Evolutionary conservation across 2,329 filamentous ascomycete species (phyloP).

Genomic region (Alternaria arbusti): DNA sequence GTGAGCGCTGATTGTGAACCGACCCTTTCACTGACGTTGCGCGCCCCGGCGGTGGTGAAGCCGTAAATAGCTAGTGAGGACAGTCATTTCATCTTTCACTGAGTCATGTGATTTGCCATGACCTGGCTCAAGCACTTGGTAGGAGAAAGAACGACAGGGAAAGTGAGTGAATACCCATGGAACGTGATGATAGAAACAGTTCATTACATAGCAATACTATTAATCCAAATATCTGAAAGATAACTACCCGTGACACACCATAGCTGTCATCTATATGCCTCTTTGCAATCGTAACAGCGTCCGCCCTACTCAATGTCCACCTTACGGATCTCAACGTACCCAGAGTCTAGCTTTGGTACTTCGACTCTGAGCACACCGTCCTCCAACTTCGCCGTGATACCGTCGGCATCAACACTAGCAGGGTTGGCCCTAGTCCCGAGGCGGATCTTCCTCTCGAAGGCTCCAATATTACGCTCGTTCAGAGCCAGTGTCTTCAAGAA

Average conservation of each 20-base stretch:
- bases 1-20: neutral
- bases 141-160: neutral
- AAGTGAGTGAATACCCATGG: neutral
- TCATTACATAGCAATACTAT: neutral
- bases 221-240: neutral
- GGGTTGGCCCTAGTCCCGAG: constrained; percentile 63
- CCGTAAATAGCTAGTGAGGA: accelerated
- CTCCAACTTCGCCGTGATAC: constrained; percentile 77
- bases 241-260: neutral
- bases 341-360: constrained; percentile 72
- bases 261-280: neutral
- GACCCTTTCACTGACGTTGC: neutral
- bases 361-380: constrained; percentile 78
- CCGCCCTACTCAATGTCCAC: constrained; percentile 56
- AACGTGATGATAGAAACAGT: neutral
- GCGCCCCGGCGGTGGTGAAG: neutral
- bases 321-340: constrained; percentile 64
- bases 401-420: constrained; percentile 69
- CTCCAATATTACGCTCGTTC: constrained; percentile 73
- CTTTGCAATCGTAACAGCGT: neutral
- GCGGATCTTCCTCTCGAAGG: constrained; percentile 74
- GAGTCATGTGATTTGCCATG: neutral
- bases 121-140: neutral
- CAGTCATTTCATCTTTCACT: neutral
- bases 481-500: constrained; percentile 67